Conservation (phyloP, 257 asterid species). For the Sherardia arvensis region DNA sequence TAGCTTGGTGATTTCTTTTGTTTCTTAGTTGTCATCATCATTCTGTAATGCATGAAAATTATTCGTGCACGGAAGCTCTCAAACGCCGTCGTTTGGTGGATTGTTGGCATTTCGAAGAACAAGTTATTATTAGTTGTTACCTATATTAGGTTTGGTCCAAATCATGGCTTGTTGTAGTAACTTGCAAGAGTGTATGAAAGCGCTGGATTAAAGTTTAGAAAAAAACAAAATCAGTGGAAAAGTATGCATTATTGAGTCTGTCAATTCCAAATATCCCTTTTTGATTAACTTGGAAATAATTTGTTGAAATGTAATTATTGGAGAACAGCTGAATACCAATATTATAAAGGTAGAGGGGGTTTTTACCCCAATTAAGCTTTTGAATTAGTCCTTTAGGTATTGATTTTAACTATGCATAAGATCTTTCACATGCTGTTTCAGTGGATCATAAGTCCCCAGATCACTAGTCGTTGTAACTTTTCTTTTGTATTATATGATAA, state of each 20-base stretch:
- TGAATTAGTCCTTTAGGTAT: too few relatives aligned
- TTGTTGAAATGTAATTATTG: neutral
- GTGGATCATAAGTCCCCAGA: too few relatives aligned
- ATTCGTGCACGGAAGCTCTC: neutral
- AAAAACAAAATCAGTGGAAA: too few relatives aligned
- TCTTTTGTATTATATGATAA: too few relatives aligned
- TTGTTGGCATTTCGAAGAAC: neutral
- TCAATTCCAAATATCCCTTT: neutral
- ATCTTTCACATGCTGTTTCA: too few relatives aligned
- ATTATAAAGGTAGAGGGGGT: too few relatives aligned
- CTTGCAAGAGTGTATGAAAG: neutral
- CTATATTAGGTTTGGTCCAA: neutral
- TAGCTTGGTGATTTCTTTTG: conserved; percentile 1
- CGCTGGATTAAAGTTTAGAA: neutral
- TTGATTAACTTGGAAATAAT: neutral
- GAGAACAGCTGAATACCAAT: neutral
- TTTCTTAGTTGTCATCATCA: neutral
- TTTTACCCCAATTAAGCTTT: too few relatives aligned
- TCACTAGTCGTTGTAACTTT: too few relatives aligned
- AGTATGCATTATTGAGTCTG: neutral
- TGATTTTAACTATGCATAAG: too few relatives aligned
- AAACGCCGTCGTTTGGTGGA: neutral
- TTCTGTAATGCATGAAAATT: neutral
- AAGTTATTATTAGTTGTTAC: too few relatives aligned
- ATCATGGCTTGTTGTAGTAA: neutral